Percentiles rank a stretch among this genome's conserved stretches.
Conservation (phyloP, 306 rosid genomes). For the Prunus persica region DNA sequence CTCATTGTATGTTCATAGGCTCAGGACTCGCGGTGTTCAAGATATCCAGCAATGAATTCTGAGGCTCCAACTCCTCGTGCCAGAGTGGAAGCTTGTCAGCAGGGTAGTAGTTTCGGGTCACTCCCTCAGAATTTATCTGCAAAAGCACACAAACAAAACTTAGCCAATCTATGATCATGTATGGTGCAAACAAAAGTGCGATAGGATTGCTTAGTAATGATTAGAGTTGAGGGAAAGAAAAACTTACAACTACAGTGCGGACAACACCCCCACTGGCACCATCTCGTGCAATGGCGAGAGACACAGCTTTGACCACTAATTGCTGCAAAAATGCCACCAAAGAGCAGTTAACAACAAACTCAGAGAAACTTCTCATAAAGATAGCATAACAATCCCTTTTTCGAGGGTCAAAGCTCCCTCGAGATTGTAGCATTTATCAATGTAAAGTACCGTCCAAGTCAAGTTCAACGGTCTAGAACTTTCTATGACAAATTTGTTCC, state of each 20-base stretch:
- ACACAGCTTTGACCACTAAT: slow-evolving; percentile 89
- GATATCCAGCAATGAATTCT: slow-evolving; percentile 67
- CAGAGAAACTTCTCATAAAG: background rate
- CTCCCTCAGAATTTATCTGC: slow-evolving; percentile 92
- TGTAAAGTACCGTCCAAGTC: background rate
- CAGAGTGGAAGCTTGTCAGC: slow-evolving; percentile 81
- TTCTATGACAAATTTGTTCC: background rate
- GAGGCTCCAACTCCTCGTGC: slow-evolving; percentile 93
- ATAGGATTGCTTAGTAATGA: background rate
- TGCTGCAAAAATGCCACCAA: slow-evolving; percentile 41
- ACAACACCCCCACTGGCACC: slow-evolving; percentile 99
- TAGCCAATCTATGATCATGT: background rate
- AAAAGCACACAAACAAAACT: background rate
- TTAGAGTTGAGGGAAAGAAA: background rate
- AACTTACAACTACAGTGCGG: slow-evolving; percentile 83
- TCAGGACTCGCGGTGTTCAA: slow-evolving; percentile 55
- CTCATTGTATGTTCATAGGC: slow-evolving; percentile 72
- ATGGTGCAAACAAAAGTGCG: background rate
- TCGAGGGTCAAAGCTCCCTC: background rate
- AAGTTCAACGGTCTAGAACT: background rate
- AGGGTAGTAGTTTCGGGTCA: slow-evolving; percentile 74
- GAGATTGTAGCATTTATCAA: background rate
- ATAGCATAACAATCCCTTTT: background rate
- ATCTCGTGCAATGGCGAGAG: slow-evolving; percentile 95
- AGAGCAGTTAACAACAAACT: slow-evolving; percentile 2